Evolutionary conservation across 2,329 filamentous ascomycete genomes (phyloP).

Genomic region (Lachnellula subtilissima): DNA sequence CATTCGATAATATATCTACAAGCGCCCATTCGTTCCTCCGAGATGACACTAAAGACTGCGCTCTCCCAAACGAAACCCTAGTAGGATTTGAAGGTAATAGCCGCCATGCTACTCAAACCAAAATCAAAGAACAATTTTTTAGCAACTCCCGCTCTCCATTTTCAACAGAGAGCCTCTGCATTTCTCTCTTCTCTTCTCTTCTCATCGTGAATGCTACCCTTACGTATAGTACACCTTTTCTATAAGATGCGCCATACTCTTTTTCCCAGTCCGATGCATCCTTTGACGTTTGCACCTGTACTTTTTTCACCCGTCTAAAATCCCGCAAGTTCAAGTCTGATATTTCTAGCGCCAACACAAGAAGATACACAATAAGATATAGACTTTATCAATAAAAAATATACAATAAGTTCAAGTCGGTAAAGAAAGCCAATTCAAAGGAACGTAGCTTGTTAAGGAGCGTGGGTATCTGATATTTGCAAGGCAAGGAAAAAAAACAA

Average conservation of each 20-base stretch:
- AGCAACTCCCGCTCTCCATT: neutral
- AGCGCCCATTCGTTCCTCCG: neutral
- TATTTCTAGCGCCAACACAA: neutral
- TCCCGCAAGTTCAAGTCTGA: neutral
- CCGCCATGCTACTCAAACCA: conserved; percentile 18
- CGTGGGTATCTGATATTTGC: conserved; percentile 16
- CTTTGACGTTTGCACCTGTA: neutral
- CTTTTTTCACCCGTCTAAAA: conserved; percentile 4
- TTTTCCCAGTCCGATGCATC: neutral
- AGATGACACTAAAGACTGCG: conserved; percentile 25
- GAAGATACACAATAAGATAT: conserved; percentile 12
- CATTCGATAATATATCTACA: neutral
- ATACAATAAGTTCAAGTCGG: conserved; percentile 1
- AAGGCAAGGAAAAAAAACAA: neutral
- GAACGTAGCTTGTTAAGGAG: conserved; percentile 28
- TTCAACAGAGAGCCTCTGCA: neutral
- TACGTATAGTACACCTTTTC: neutral
- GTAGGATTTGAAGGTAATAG: conserved; percentile 25
- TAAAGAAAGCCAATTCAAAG: conserved; percentile 9
- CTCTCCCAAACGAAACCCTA: conserved; percentile 23
- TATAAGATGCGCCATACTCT: neutral
- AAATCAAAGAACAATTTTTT: neutral
- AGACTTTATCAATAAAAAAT: conserved; percentile 6
- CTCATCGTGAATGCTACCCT: neutral
- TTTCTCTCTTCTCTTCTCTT: neutral